Conservation (phyloP, 2,329 filamentous ascomycete species). For the Eutypa lata region DNA sequence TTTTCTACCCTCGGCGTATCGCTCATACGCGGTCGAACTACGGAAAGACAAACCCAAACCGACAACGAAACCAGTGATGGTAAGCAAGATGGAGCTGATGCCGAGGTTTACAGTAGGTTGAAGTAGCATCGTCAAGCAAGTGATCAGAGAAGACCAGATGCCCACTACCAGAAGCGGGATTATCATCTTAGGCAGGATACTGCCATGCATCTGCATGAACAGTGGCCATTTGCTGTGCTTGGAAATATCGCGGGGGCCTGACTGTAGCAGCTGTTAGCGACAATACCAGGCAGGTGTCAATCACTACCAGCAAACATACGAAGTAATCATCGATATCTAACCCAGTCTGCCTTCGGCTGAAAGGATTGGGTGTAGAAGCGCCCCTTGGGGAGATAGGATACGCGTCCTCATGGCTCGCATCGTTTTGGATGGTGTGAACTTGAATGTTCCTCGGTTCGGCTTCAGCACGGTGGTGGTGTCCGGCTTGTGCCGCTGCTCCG, state of each 20-base stretch:
- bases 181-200: conserved; percentile 70
- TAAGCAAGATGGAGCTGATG: conserved; percentile 70
- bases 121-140: conserved; percentile 47
- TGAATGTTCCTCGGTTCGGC: not conserved
- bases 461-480: not conserved
- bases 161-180: conserved; percentile 63
- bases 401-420: not conserved
- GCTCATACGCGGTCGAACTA: conserved; percentile 75
- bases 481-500: not conserved
- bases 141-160: conserved; percentile 65
- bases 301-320: not conserved
- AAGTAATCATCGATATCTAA: not conserved
- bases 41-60: conserved; percentile 75
- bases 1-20: conserved; percentile 58
- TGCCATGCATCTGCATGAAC: conserved; percentile 75
- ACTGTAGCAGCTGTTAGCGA: conserved; percentile 22
- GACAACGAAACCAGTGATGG: conserved; percentile 82
- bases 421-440: not conserved
- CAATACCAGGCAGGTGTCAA: not conserved
- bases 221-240: conserved; percentile 77
- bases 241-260: conserved; percentile 65
- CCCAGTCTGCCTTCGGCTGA: not conserved
- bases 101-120: conserved; percentile 37
- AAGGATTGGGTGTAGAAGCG: not conserved
- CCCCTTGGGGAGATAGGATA: not conserved